Evolutionary conservation across 1,284 basidiomycete species (phyloP).

Genomic region (Porodaedalea pini): DNA sequence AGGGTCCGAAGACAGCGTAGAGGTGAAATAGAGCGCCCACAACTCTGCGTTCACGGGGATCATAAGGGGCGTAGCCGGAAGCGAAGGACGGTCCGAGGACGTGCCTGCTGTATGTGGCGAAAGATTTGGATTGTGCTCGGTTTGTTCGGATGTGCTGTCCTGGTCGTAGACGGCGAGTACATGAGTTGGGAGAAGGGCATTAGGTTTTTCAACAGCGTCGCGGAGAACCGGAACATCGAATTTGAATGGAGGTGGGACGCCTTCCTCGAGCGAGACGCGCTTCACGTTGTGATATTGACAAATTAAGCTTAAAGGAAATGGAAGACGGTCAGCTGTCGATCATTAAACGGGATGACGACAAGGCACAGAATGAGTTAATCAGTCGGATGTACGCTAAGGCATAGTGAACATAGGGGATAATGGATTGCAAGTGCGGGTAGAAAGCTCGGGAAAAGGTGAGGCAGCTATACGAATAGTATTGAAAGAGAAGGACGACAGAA

Average conservation of each 20-base stretch:
- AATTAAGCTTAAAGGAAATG: conserved; percentile 11
- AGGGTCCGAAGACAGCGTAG: conserved; percentile 22
- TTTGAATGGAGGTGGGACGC: conserved; percentile 19
- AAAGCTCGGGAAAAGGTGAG: too few species aligned
- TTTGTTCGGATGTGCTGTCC: conserved; percentile 8
- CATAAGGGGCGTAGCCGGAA: conserved; percentile 23
- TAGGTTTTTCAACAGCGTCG: conserved; percentile 5
- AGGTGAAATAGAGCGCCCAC: conserved; percentile 27
- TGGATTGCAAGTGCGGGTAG: too few species aligned
- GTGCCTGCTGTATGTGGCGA: conserved; percentile 3
- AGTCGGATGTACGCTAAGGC: not conserved
- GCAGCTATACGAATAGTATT: not conserved
- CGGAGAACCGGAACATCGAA: conserved; percentile 19
- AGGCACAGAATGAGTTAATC: not conserved
- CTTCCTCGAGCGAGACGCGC: conserved; percentile 20
- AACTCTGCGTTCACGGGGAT: conserved; percentile 29
- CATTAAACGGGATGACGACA: conserved; percentile 2
- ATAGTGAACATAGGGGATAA: too few species aligned
- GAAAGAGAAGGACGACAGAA: not conserved
- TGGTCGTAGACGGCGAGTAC: conserved; percentile 21
- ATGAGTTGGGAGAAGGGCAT: conserved; percentile 20
- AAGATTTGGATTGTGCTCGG: not conserved
- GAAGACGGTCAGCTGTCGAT: conserved; percentile 6
- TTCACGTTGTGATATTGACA: conserved; percentile 20
- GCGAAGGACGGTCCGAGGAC: conserved; percentile 7